Percentiles rank a stretch among this genome's conserved stretches.
Evolutionary conservation across 208 protist genomes (phyloP).

Genomic region (Trypanosoma vivax): DNA sequence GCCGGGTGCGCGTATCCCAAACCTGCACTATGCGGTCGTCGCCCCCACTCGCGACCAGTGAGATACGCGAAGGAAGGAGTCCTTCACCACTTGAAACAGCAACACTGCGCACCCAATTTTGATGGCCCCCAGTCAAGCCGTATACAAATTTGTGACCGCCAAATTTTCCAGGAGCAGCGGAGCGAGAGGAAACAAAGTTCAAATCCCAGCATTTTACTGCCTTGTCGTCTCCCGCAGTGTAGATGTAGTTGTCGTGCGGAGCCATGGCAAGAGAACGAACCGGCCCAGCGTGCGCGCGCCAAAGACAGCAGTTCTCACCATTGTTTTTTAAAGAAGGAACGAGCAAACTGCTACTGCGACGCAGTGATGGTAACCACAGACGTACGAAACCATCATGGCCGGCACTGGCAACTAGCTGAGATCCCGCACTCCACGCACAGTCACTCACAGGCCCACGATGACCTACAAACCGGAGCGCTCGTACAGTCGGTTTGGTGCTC

Average conservation of each 20-base stretch:
- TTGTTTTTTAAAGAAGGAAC: neutral
- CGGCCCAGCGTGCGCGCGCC: conserved; percentile 64
- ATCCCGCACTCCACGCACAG: conserved; percentile 36
- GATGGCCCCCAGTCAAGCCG: conserved; percentile 60
- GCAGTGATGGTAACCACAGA: conserved; percentile 62
- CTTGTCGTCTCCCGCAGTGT: conserved; percentile 82
- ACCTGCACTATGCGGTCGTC: conserved; percentile 76
- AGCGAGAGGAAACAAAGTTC: conserved; percentile 16
- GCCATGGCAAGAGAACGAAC: conserved; percentile 66
- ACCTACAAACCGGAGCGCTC: conserved; percentile 70
- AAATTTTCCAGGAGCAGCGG: neutral
- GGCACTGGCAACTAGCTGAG: conserved; percentile 54
- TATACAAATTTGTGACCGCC: conserved; percentile 41
- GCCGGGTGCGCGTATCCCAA: conserved; percentile 67
- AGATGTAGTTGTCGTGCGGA: conserved; percentile 54
- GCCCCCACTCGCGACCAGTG: conserved; percentile 67
- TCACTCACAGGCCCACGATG: conserved; percentile 73
- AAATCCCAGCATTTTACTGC: conserved; percentile 82
- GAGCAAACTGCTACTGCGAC: conserved; percentile 16
- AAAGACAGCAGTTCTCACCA: conserved; percentile 20
- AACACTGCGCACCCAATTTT: conserved; percentile 75
- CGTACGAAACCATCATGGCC: conserved; percentile 83
- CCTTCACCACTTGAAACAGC: conserved; percentile 34
- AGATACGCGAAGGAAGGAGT: conserved; percentile 25
- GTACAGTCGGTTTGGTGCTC: conserved; percentile 55